These are phyloP conservation scores for Penicillium sp. DNA, from an alignment of 2,329 filamentous ascomycete species.

Conservation along the genomic window DNA sequence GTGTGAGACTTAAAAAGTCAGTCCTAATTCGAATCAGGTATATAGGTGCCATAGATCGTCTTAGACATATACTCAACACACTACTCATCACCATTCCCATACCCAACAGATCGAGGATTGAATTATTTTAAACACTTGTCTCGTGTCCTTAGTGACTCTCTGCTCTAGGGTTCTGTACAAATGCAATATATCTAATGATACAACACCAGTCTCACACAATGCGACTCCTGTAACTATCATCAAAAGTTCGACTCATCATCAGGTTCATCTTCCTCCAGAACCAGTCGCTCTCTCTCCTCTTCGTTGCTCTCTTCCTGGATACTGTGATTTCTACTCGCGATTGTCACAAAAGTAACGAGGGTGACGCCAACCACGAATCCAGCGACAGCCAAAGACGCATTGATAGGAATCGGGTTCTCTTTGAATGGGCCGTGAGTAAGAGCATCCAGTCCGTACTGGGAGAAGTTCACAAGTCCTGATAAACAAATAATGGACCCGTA, in stretches of 20 bases:
- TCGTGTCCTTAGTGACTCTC: background rate
- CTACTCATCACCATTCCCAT: too few species aligned
- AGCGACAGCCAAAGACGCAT: slow-evolving; percentile 59
- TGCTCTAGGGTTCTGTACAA: too few species aligned
- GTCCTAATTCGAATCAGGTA: too few species aligned
- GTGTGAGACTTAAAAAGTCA: too few species aligned
- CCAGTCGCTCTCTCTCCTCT: slow-evolving; percentile 25
- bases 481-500: slow-evolving; percentile 87
- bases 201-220: background rate
- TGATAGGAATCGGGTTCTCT: slow-evolving; percentile 72
- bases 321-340: slow-evolving; percentile 17
- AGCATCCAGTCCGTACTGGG: slow-evolving; percentile 72
- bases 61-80: too few species aligned
- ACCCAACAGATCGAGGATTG: too few species aligned
- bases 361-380: slow-evolving; percentile 61
- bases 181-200: background rate
- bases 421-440: slow-evolving; percentile 67
- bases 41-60: too few species aligned
- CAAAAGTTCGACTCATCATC: slow-evolving; percentile 3
- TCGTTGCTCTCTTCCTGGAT: slow-evolving; percentile 13
- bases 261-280: slow-evolving; percentile 23
- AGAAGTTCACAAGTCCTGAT: slow-evolving; percentile 76
- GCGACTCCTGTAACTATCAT: background rate
- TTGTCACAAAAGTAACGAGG: slow-evolving; percentile 61
- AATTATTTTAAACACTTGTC: background rate